Conservation (phyloP, 2,329 filamentous ascomycete species). For the Gaeumannomyces tritici region DNA sequence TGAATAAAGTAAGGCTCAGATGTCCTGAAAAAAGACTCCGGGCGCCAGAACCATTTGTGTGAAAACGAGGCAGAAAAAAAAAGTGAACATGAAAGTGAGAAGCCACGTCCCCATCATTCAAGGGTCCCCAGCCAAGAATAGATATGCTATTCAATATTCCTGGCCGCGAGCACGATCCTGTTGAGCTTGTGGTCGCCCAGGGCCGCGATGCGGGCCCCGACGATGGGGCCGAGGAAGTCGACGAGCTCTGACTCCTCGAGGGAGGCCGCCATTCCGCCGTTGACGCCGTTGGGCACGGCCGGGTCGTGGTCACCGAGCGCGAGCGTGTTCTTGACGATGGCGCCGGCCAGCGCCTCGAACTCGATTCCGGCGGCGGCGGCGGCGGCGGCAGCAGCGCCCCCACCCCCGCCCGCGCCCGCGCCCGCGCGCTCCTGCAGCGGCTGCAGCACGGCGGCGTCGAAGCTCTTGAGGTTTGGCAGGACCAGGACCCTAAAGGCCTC, state of each 20-base stretch:
- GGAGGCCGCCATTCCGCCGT: constrained; percentile 25
- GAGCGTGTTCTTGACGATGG: constrained; percentile 42
- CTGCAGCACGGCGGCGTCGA: constrained; percentile 42
- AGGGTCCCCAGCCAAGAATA: neutral
- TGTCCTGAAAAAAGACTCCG: neutral
- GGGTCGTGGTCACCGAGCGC: constrained; percentile 27
- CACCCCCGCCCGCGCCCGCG: too few relatives aligned
- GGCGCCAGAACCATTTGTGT: neutral
- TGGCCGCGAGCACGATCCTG: constrained; percentile 43
- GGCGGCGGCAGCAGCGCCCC: too few relatives aligned
- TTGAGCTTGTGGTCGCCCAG: constrained; percentile 38
- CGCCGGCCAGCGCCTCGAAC: constrained; percentile 45
- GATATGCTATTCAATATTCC: constrained; percentile 33
- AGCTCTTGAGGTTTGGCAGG: constrained; percentile 44
- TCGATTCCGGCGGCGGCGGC: constrained; percentile 24
- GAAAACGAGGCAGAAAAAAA: neutral
- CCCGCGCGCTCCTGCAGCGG: constrained; percentile 43
- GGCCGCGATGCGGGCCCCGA: constrained; percentile 37
- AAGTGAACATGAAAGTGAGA: neutral
- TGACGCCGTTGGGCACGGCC: constrained; percentile 27
- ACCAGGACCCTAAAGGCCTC: constrained; percentile 48
- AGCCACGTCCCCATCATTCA: neutral
- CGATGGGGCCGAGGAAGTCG: constrained; percentile 44
- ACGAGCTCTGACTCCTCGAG: constrained; percentile 34
- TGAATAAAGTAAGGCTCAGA: neutral